A percentile compares a stretch with the other conserved stretches of the same genome.
Evolutionary conservation across 129 eudicot genomes (phyloP).

Genomic region (sunflower (Helianthus annuus)): DNA sequence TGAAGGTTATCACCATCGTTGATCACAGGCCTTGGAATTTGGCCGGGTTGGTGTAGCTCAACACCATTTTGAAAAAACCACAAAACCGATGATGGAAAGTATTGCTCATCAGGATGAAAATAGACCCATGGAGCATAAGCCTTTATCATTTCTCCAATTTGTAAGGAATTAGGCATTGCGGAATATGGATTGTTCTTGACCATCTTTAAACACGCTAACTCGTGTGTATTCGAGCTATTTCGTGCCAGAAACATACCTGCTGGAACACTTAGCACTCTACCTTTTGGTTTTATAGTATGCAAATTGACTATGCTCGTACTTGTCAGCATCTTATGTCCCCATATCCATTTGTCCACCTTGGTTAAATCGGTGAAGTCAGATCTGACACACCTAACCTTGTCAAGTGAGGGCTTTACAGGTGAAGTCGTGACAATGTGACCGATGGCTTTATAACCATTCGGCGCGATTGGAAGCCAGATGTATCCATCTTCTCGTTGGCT

Average conservation of each 20-base stretch:
- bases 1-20: conserved; percentile 37
- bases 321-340: neutral
- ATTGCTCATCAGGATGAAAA: conserved; percentile 43
- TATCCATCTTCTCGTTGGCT: no score
- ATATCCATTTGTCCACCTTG: no score
- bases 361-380: no score
- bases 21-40: conserved; percentile 8
- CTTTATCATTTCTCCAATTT: conserved; percentile 18
- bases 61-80: conserved; percentile 47
- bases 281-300: conserved; percentile 16
- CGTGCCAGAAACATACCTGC: conserved; percentile 41
- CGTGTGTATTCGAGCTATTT: neutral
- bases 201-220: neutral
- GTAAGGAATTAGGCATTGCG: conserved; percentile 34
- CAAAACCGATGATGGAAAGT: conserved; percentile 38
- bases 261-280: conserved; percentile 21
- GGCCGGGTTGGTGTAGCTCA: conserved; percentile 23
- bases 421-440: no score
- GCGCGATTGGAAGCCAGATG: no score
- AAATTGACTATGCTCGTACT: conserved; percentile 7
- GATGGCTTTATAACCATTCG: no score
- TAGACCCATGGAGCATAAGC: conserved; percentile 44
- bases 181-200: conserved; percentile 5
- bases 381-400: no score
- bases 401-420: no score